phyloP scores from a whole-genome alignment of 805 yeast genomes.

The Torulaspora franciscae region DNA sequence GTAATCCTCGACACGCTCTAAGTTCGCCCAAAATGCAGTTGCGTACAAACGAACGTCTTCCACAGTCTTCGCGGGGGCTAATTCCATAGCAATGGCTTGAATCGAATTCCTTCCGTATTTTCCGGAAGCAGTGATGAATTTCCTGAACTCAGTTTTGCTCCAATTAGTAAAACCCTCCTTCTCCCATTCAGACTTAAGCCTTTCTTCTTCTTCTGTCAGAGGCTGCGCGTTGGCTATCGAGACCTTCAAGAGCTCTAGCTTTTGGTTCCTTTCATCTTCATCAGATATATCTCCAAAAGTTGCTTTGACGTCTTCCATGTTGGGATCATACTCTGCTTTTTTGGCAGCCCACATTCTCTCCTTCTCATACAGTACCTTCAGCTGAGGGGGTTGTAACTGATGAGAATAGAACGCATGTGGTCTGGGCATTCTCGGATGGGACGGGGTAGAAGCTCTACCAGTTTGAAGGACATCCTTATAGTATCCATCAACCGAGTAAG shows the following conservation, averaged over 20 bases:
- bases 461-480: constrained; percentile 77
- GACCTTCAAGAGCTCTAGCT: constrained; percentile 56
- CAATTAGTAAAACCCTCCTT: constrained; percentile 72
- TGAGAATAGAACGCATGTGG: constrained; percentile 81
- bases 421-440: constrained; percentile 79
- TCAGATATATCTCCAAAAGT: constrained; percentile 37
- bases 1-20: constrained; percentile 77
- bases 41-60: constrained; percentile 80
- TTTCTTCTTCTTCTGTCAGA: constrained; percentile 76
- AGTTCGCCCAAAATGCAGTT: constrained; percentile 73
- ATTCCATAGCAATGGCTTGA: constrained; percentile 65
- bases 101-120: constrained; percentile 78
- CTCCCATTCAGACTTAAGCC: constrained; percentile 52
- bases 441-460: constrained; percentile 46
- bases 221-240: constrained; percentile 76
- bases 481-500: constrained; percentile 83
- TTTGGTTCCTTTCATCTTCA: constrained; percentile 42
- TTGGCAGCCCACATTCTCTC: constrained; percentile 76
- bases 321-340: constrained; percentile 60
- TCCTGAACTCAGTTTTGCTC: constrained; percentile 83
- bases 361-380: constrained; percentile 70
- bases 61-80: constrained; percentile 66
- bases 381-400: constrained; percentile 79
- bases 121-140: constrained; percentile 66
- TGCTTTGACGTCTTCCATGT: constrained; percentile 49